Base-by-base conservation (phyloP, 495 filamentous ascomycete species). In the Stereocaulon alpinum region DNA sequence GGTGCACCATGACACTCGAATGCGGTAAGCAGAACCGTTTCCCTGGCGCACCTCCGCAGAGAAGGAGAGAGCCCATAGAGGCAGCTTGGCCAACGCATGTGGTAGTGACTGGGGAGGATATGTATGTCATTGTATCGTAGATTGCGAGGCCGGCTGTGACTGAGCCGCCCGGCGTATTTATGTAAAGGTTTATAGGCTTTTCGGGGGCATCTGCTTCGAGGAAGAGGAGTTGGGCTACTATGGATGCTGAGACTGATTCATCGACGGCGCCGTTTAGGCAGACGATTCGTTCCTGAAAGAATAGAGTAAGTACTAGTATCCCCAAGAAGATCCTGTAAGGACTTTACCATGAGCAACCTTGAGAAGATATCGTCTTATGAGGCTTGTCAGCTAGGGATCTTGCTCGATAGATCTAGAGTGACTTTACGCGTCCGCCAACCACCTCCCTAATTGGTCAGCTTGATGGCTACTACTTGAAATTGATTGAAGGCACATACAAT, bases 71-170 rank as follows among this genome's bases (percentile, higher is more conserved):
- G 53, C 92, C 93, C 93, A 98, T 98, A 20, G 85, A 89, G 4
- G 93, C 92, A 0, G 93, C 93, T 70, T 94, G 90, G 6, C 93
- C 93, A 24, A 97, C 80, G 70, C 94, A 97, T 62, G 97, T 95
- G 3, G 93, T 98, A 44, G 84, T 86, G 5, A 97, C 89, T 11
- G 93, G 89, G 5, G 87, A 87, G 61, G 83, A 82, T 72, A 98
- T 97, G 74, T 97, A 98, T 61, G 85, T 85, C 92, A 98, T 98
- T 52, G 94, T 97, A 71, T 98, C 93, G 77, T 98, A 98, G 68
- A 98, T 96, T 49, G 93, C 91, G 32, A 98, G 80, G 6, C 93
- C 85, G 0, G 89, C 91, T 55, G 92, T 96, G 42, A 98, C 93
- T n/a, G 86, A 89, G 37, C 93, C 93, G 32, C 93, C 93, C 3